A percentile compares a stretch with the other conserved stretches of the same genome.
Conservation (phyloP, 129 eudicot species). For the Artemisia argyi region DNA sequence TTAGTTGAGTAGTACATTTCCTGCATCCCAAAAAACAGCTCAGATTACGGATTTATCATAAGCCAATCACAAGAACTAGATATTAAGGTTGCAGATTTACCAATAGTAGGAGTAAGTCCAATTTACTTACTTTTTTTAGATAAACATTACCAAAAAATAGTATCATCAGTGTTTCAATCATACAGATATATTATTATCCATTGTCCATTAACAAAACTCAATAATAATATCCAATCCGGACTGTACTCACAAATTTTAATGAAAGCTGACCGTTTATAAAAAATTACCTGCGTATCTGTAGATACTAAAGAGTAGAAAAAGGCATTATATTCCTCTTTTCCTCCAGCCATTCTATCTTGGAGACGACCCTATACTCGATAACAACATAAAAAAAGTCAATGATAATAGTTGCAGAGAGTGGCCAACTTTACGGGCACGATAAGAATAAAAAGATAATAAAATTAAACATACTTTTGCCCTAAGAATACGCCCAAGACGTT, state of each 20-base stretch:
- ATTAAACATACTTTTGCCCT: conserved; percentile 87
- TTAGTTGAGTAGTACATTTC: conserved; percentile 99
- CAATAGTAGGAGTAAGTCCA: too few species aligned
- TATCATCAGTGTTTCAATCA: background rate
- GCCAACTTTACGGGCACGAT: background rate
- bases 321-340: conserved; percentile 98
- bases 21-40: conserved; percentile 41
- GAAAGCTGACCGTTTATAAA: background rate
- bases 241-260: background rate
- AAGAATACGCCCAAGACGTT: conserved; percentile 99
- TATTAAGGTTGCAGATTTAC: background rate
- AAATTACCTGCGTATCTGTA: conserved; percentile 93
- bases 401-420: too few species aligned
- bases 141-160: too few species aligned
- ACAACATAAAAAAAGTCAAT: conserved; percentile 12
- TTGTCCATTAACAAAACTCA: background rate
- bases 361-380: conserved; percentile 69
- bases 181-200: background rate
- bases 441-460: conserved; percentile 5
- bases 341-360: conserved; percentile 96
- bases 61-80: conserved; percentile 1
- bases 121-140: too few species aligned
- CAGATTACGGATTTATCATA: background rate
- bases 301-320: conserved; percentile 97
- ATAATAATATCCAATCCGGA: background rate